Evolutionary conservation across 139 green algal species (phyloP).

Genomic region (Chlorella sp.): DNA sequence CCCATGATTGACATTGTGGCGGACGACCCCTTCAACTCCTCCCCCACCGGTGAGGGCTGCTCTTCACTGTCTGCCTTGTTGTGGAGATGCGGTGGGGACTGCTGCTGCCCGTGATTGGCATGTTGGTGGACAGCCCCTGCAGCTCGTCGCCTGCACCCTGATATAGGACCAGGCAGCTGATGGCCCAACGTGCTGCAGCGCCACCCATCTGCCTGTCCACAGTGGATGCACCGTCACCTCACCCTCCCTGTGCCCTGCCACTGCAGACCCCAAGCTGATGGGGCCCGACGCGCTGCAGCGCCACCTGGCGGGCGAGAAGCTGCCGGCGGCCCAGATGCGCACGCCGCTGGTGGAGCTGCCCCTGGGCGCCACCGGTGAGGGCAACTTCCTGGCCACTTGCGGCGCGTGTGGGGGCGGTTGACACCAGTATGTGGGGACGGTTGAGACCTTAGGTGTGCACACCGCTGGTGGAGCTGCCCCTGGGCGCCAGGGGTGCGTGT

Average conservation of each 20-base stretch:
- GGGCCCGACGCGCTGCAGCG: slow-evolving; percentile 57
- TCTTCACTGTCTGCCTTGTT: too few relatives aligned
- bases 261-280: slow-evolving; percentile 83
- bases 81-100: background rate
- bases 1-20: slow-evolving; percentile 88
- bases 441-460: too few relatives aligned
- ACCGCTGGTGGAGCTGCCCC: too few relatives aligned
- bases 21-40: slow-evolving; percentile 92
- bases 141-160: too few relatives aligned
- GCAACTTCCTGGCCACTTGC: too few relatives aligned
- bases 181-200: too few relatives aligned
- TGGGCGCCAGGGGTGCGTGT: too few relatives aligned
- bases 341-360: slow-evolving; percentile 93
- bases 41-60: slow-evolving; percentile 52
- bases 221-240: too few relatives aligned
- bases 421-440: too few relatives aligned
- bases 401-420: too few relatives aligned
- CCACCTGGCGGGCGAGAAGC: slow-evolving; percentile 61
- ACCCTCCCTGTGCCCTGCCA: background rate
- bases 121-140: background rate
- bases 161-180: too few relatives aligned
- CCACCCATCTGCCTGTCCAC: background rate
- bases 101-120: background rate
- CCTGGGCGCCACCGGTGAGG: slow-evolving; percentile 76
- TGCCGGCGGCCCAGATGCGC: slow-evolving; percentile 60